A percentile compares a stretch with the other conserved stretches of the same genome.
These are phyloP conservation scores for Cyberlindnera petersonii DNA, from an alignment of 805 yeast species.

Conservation along the genomic window DNA sequence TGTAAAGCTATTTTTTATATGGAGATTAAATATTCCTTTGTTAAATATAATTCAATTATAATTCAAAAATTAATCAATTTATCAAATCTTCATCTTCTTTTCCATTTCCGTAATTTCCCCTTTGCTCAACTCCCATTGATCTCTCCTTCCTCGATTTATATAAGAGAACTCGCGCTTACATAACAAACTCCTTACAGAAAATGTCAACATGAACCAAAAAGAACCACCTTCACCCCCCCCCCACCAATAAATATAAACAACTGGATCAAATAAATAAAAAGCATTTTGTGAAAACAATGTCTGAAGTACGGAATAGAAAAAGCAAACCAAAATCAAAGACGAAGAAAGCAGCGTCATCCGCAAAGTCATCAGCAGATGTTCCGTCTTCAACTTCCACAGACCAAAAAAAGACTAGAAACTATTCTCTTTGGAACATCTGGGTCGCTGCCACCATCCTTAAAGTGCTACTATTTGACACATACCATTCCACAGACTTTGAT, in stretches of 20 bases:
- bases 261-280: neutral
- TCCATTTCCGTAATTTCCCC: too few species aligned
- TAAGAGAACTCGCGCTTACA: too few species aligned
- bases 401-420: constrained; percentile 27
- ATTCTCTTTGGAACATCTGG: constrained; percentile 63
- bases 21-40: too few species aligned
- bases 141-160: too few species aligned
- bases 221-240: too few species aligned
- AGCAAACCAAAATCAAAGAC: constrained; percentile 6
- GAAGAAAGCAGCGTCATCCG: constrained; percentile 1
- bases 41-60: too few species aligned
- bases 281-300: neutral
- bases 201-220: too few species aligned
- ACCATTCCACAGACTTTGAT: constrained; percentile 94
- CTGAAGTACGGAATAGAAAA: constrained; percentile 13
- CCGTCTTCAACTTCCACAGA: neutral
- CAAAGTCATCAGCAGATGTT: too few species aligned
- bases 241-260: neutral
- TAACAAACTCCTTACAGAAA: too few species aligned
- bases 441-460: constrained; percentile 59
- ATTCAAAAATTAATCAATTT: too few species aligned
- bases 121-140: too few species aligned
- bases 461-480: constrained; percentile 66
- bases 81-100: neutral
- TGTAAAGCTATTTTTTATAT: too few species aligned